These are phyloP conservation scores for Citrullus amarus DNA, from an alignment of 306 rosid species.

Conservation along the genomic window DNA sequence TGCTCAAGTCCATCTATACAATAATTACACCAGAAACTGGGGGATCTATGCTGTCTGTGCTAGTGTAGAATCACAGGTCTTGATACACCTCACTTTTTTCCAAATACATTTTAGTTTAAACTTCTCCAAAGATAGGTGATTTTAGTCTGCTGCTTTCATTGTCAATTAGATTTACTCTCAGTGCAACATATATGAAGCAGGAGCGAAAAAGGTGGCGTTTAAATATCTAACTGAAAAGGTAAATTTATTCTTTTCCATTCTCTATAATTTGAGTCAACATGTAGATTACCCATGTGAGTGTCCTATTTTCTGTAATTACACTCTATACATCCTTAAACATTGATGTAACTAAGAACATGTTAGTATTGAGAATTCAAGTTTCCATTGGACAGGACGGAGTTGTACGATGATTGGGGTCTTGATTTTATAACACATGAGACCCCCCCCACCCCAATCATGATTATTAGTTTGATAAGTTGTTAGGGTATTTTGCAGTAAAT, in stretches of 20 bases:
- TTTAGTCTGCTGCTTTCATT: background rate
- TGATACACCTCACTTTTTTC: background rate
- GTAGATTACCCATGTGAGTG: background rate
- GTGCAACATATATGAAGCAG: constrained; percentile 90
- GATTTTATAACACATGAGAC: background rate
- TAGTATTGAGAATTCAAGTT: background rate
- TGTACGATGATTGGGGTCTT: background rate
- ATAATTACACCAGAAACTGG: constrained; percentile 87
- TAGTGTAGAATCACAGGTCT: constrained; percentile 87
- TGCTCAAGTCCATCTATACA: constrained; percentile 78
- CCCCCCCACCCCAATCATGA: too few relatives aligned
- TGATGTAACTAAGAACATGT: background rate
- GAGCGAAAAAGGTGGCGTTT: constrained; percentile 80
- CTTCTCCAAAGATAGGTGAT: background rate
- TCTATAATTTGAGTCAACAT: background rate
- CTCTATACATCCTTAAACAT: background rate
- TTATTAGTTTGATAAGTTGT: too few relatives aligned
- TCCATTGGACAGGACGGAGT: background rate
- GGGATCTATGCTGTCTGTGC: constrained; percentile 99
- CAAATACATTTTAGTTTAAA: background rate
- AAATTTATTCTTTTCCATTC: constrained; percentile 14
- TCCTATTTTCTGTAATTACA: background rate
- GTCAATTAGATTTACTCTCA: constrained; percentile 67
- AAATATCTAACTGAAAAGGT: constrained; percentile 83
- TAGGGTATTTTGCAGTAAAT: too few relatives aligned